Conservation (phyloP, 1,139 yeast species). For the Yamadazyma spencermartinsiae region DNA sequence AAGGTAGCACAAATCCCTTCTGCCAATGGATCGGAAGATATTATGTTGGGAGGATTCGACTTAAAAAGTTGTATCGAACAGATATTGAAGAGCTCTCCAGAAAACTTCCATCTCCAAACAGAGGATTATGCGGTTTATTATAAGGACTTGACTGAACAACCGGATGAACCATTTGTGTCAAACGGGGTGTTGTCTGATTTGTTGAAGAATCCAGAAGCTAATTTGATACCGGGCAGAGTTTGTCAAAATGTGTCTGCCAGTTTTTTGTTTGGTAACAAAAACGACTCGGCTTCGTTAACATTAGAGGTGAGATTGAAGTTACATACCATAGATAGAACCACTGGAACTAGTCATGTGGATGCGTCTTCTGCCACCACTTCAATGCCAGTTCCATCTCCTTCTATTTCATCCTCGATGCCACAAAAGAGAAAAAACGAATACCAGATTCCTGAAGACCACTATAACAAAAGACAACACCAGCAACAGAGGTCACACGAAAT, state of each 20-base stretch:
- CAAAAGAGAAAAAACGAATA: conserved; percentile 1
- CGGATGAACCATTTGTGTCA: conserved; percentile 76
- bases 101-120: conserved; percentile 46
- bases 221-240: conserved; percentile 65
- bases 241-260: conserved; percentile 66
- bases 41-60: conserved; percentile 59
- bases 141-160: conserved; percentile 68
- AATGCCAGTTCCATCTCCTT: not conserved
- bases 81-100: conserved; percentile 56
- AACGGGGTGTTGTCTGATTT: conserved; percentile 61
- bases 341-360: not conserved
- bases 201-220: conserved; percentile 26
- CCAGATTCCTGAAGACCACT: conserved; percentile 3
- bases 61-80: conserved; percentile 52
- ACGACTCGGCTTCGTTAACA: conserved; percentile 50
- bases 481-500: conserved; percentile 8
- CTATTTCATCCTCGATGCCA: not conserved
- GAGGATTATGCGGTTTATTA: conserved; percentile 71
- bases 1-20: conserved; percentile 44
- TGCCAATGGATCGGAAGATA: conserved; percentile 28
- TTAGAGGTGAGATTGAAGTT: conserved; percentile 65
- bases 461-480: conserved; percentile 9
- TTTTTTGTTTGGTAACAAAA: conserved; percentile 45
- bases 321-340: conserved; percentile 37
- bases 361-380: not conserved